phyloP scores from a whole-genome alignment of 2,329 filamentous ascomycete genomes.

The Colletotrichum shisoi region DNA sequence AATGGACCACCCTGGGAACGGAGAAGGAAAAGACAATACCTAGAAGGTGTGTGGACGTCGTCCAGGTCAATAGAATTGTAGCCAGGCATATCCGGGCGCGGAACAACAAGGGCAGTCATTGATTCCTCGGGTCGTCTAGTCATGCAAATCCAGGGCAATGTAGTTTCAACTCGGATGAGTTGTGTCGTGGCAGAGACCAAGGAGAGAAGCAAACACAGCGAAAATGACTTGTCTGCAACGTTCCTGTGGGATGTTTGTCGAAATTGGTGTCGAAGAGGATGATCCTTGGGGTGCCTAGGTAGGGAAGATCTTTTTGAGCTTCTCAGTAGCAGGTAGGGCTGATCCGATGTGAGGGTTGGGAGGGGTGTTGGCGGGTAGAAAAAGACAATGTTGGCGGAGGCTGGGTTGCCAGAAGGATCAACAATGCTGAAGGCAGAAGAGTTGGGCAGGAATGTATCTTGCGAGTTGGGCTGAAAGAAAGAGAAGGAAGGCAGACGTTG shows the following conservation, averaged over 20 bases:
- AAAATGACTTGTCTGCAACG: slow-evolving; percentile 25
- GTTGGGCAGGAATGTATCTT: slow-evolving; percentile 42
- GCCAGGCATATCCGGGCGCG: slow-evolving; percentile 62
- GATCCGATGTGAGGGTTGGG: slow-evolving; percentile 33
- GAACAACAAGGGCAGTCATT: slow-evolving; percentile 60
- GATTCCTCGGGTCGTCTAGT: slow-evolving; percentile 51
- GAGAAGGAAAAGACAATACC: slow-evolving; percentile 66
- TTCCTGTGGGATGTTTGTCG: slow-evolving; percentile 29
- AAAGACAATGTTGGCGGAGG: slow-evolving; percentile 29
- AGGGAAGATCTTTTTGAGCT: slow-evolving; percentile 39
- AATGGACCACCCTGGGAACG: slow-evolving; percentile 55
- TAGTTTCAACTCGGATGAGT: slow-evolving; percentile 37
- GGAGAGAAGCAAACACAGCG: slow-evolving; percentile 28
- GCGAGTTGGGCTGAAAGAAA: slow-evolving; percentile 50
- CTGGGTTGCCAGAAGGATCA: slow-evolving; percentile 40
- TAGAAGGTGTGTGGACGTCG: slow-evolving; percentile 67
- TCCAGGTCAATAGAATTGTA: slow-evolving; percentile 65
- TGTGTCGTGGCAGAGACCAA: slow-evolving; percentile 27
- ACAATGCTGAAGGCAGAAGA: slow-evolving; percentile 40
- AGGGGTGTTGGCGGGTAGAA: slow-evolving; percentile 38
- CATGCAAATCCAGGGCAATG: slow-evolving; percentile 40
- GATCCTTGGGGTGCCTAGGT: slow-evolving; percentile 40
- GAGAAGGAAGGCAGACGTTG: slow-evolving; percentile 47
- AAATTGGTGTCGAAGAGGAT: slow-evolving; percentile 33
- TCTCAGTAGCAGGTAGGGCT: slow-evolving; percentile 23